These are phyloP conservation scores for Phytophthora megakarya DNA, from an alignment of 352 stramenopile species.

Conservation along the genomic window DNA sequence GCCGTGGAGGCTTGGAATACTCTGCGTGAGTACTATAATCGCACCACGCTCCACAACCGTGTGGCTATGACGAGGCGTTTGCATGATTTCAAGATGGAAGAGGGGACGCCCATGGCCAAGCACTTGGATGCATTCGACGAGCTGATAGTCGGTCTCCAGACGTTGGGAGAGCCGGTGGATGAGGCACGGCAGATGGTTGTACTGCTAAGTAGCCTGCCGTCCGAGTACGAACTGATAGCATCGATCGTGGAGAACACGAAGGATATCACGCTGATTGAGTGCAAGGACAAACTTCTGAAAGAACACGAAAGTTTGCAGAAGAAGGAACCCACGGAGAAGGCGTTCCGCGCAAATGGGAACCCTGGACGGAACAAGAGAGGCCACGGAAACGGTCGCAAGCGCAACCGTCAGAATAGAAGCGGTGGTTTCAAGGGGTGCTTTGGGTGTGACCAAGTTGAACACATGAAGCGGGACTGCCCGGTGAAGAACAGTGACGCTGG, in stretches of 20 bases:
- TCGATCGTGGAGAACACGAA: slow-evolving; percentile 18
- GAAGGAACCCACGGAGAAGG: slow-evolving; percentile 10
- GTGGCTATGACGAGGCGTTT: neutral
- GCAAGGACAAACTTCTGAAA: slow-evolving; percentile 1
- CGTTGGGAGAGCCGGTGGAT: too few relatives aligned
- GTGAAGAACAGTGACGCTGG: neutral
- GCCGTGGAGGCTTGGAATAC: too few relatives aligned
- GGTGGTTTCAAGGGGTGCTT: too few relatives aligned
- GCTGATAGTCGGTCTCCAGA: neutral
- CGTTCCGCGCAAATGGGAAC: neutral
- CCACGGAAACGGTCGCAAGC: slow-evolving; percentile 4
- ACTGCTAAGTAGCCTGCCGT: too few relatives aligned
- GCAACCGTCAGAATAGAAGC: neutral
- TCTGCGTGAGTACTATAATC: too few relatives aligned
- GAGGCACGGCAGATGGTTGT: too few relatives aligned
- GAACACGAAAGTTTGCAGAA: slow-evolving; percentile 21
- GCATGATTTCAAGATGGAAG: neutral
- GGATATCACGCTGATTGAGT: slow-evolving; percentile 12
- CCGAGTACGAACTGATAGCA: too few relatives aligned
- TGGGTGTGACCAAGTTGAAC: too few relatives aligned
- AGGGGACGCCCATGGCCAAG: neutral
- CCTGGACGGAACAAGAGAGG: slow-evolving; percentile 3
- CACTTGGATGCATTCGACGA: slow-evolving; percentile 3
- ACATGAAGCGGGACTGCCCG: too few relatives aligned
- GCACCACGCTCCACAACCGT: neutral